Evolutionary conservation across 768 basidiomycete genomes (phyloP).

Genomic region (Rhodocollybia butyracea): DNA sequence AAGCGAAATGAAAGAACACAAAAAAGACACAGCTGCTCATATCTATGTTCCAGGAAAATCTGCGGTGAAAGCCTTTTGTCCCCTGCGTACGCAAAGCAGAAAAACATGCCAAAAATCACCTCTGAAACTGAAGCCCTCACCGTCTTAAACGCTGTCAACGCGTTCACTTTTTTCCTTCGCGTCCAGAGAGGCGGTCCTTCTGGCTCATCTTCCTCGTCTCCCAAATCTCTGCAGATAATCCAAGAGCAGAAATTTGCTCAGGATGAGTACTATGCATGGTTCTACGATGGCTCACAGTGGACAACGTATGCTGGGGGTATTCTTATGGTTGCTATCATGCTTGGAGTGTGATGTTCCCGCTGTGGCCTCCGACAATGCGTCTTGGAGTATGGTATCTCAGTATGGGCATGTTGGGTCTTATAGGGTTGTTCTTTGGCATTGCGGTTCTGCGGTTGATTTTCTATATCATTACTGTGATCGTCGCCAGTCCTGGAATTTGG

Average conservation of each 20-base stretch:
- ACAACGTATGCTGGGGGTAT: slow-evolving; percentile 88
- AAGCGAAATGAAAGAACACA: slow-evolving; percentile 15
- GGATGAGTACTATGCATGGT: slow-evolving; percentile 93
- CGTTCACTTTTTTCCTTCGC: slow-evolving; percentile 89
- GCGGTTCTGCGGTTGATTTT: slow-evolving; percentile 90
- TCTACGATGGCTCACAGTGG: slow-evolving; percentile 93
- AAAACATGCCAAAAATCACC: slow-evolving; percentile 71
- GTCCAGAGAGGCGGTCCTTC: slow-evolving; percentile 74
- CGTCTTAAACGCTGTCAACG: slow-evolving; percentile 67
- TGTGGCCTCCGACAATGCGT: slow-evolving; percentile 93
- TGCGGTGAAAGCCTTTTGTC: slow-evolving; percentile 89
- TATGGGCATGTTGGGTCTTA: slow-evolving; percentile 80
- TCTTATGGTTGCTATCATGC: slow-evolving; percentile 89
- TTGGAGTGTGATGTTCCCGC: slow-evolving; percentile 97
- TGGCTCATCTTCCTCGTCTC: slow-evolving; percentile 66
- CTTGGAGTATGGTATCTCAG: slow-evolving; percentile 95
- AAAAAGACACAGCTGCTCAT: neutral
- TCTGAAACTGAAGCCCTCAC: slow-evolving; percentile 72
- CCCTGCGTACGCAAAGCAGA: slow-evolving; percentile 87
- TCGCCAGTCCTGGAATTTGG: slow-evolving; percentile 92
- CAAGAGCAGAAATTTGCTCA: slow-evolving; percentile 76
- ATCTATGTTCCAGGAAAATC: slow-evolving; percentile 68
- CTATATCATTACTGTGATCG: slow-evolving; percentile 88
- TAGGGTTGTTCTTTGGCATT: slow-evolving; percentile 87
- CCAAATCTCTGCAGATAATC: slow-evolving; percentile 77